Evolutionary conservation across 345 rosid species (phyloP).

Genomic region (Sisymbrium altissimum): DNA sequence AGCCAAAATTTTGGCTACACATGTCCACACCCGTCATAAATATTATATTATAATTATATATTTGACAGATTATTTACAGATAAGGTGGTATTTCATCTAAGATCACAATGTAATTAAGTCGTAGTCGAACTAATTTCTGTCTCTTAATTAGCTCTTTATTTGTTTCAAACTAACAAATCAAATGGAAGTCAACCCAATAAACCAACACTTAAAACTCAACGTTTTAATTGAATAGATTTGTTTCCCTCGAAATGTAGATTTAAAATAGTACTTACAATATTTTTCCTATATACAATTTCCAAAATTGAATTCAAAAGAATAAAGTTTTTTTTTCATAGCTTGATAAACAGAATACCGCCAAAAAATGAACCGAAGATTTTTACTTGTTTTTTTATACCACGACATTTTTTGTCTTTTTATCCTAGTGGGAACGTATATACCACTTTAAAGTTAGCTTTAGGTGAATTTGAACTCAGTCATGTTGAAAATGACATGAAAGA

Average conservation of each 20-base stretch:
- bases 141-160: background rate
- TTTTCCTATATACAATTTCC: background rate
- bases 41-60: background rate
- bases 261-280: background rate
- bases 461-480: constrained; percentile 12
- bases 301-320: background rate
- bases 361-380: background rate
- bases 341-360: background rate
- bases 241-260: background rate
- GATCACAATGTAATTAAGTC: background rate
- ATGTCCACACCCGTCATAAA: constrained; percentile 7
- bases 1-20: background rate
- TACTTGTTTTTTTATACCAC: background rate
- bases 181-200: background rate
- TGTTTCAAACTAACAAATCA: background rate
- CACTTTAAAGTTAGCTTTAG: constrained; percentile 7
- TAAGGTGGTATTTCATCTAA: background rate
- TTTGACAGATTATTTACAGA: background rate
- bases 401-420: background rate
- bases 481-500: constrained; percentile 20
- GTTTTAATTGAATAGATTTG: background rate
- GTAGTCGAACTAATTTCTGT: background rate
- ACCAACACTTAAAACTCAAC: too few relatives aligned
- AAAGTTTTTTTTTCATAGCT: background rate
- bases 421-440: constrained; percentile 13